Evolutionary conservation across 2,329 filamentous ascomycete species (phyloP), one percentile per base, ranked within the genome.

Genomic region (Curvularia sp.): DNA sequence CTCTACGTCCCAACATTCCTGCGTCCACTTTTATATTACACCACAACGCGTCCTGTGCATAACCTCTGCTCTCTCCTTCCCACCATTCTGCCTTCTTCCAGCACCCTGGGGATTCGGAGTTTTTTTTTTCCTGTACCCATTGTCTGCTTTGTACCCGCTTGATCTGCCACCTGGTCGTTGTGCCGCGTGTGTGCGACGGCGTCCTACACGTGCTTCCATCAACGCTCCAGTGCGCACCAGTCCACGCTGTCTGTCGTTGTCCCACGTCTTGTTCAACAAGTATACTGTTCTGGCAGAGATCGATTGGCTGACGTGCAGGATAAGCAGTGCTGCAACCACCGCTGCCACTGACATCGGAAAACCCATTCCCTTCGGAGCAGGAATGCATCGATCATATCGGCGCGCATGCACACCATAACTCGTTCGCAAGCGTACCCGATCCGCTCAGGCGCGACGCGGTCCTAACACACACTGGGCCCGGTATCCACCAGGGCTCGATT

Each of bases 391-490:
- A 81, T 58, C 77, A 79, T 53, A 79, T 80, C 68, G 70, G 74
- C 58, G 67, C 73, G 62, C 78, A 82, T 78, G 77, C 78, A 72
- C 75, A 80, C 75, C 79, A 80, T 73, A 73, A 69, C 62, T 70
- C 72, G 61, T 81, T 78, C 74, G 72, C 77, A 67, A 70, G 71
- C 61, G 75, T 78, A 66, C 79, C 83, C 67, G 82, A 84, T 68
- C 78, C 78, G 63, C 76, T 79, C 71, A 80, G 83, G 68, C 82
- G 82, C 77, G 82, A 84, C 73, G 79, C 78, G 68, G 71, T 76
- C 59, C 75, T 84, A 68, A 76, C 77, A 65, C 79, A 83, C 67
- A 78, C 80, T 70, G 69, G 79, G 56, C 71, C 76, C 56, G 76
- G 78, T 67, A 76, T 80, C 52, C 79, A 79, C 58, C 80, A 83